Base-by-base conservation (phyloP, 306 rosid genomes). In the Sechiopsis laciniata region DNA sequence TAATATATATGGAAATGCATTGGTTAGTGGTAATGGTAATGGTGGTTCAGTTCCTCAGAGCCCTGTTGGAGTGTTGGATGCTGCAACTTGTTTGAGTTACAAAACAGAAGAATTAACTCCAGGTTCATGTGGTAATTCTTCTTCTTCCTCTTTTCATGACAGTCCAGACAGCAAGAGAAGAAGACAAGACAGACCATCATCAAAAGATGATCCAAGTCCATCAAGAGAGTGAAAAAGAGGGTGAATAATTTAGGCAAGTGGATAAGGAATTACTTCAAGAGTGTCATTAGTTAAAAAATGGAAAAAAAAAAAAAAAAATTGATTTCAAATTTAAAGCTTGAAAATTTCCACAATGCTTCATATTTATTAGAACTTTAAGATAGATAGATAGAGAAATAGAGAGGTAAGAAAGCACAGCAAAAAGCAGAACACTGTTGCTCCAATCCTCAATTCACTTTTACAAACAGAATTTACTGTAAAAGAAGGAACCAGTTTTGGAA, bases 1-100 rank as follows among this genome's bases (percentile, higher is more conserved):
- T 63, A 66, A 72, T 17, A 63, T 72, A 10, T 53, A 84, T 17
- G 32, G 62, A 56, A 72, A 82, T 85, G 69, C 78, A 58, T 77
- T 52, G 53, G 78, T 74, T 17, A 79, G 74, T 50, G 80, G 75
- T 50, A 78, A 77, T 15, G 78, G 48, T 40, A 40, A 73, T 50
- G 80, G 75, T 51, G 80, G 74, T 51, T 62, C 79, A 0, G 80
- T 83, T 65, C 96, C 99, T 46, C 90, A 85, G 75, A 94, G 99
- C 72, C 95, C 95, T 2, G 61, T 71, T 59, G 89, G 85, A 62
- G 92, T 88, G 69, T 60, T 92, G 71, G 91, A 87, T 73, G 86
- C 76, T 10, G 26, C 84, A 73, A 73, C 91, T 60, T 87, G 86
- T 77, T 75, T 78, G 81, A 84, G 91, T 84, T 79, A 74, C 65